Evolutionary conservation across 331 rosid species (phyloP), one percentile per base, ranked within the genome.

Genomic region (Quercus phellos): DNA sequence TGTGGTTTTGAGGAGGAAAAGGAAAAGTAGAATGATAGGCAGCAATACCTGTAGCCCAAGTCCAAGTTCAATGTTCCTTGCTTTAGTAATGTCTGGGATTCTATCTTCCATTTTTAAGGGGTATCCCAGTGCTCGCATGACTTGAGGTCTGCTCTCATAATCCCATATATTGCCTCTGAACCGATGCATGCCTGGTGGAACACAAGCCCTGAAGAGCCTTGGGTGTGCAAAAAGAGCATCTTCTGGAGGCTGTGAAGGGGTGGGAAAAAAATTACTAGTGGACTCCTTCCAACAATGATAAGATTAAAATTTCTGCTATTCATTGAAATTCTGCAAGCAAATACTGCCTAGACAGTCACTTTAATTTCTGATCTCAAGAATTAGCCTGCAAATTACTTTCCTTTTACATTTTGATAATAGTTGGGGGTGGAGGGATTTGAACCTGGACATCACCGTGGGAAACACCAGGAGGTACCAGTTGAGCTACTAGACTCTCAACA

Each of bases 81-180:
- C 94, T 80, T 91, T 91, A 0, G 94, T 91, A 68, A 93, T 91
- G 63, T 88, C 94, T 7, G 88, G 97, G 80, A 90, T 93, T 77
- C 91, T 80, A 79, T 95, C 99, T 0, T 72, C 42, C 88, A 85
- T 74, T 76, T 67, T 73, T 77, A 95, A 58, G 35, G 96, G 98
- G 85, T 93, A 95, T 75, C 96, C 97, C 68, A 95, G 87, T 54
- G 80, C 72, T 61, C 68, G 79, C 93, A 90, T 93, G 68, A 90
- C 96, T 71, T 85, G 92, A 12, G 93, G 98, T 84, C 90, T 78
- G 81, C 91, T 79, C 50, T 95, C 96, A 72, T 84, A 93, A 76
- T 95, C 99, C 98, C 98, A 95, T 80, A 95, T 83, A 83, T 91
- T 95, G 81, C 97, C 97, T 84, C 98, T 89, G 80, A 91, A 95